Conservation (phyloP, 139 green algal genomes). For the Edaphochlamys debaryana region DNA sequence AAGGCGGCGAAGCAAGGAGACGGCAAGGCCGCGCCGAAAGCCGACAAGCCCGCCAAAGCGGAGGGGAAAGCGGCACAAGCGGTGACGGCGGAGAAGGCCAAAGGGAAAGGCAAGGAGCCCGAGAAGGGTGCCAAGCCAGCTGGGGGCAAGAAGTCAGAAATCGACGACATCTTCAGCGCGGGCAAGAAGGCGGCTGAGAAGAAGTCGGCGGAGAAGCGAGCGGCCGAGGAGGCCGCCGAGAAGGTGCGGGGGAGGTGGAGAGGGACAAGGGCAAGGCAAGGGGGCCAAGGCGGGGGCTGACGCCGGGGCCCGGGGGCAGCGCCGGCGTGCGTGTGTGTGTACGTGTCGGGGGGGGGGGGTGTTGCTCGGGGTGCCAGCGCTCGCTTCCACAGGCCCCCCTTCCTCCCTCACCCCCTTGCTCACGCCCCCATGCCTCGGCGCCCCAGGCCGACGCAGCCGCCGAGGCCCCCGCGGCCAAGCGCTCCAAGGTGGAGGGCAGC, state of each 20-base stretch:
- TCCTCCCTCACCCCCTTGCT: no score
- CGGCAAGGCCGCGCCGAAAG: no score
- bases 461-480: neutral
- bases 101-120: neutral
- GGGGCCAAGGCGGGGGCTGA: no score
- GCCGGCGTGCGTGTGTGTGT: no score
- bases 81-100: neutral
- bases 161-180: slow-evolving; percentile 70
- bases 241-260: neutral
- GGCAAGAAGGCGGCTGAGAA: slow-evolving; percentile 46
- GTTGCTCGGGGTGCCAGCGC: no score
- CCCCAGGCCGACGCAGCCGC: no score
- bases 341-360: no score
- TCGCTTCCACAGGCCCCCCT: no score
- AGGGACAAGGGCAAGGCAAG: neutral
- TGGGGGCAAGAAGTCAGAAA: slow-evolving; percentile 53
- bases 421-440: no score
- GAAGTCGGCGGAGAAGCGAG: neutral
- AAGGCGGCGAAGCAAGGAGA: no score
- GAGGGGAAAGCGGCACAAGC: neutral
- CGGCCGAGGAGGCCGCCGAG: neutral
- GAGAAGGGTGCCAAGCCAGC: slow-evolving; percentile 4
- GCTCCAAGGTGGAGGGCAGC: slow-evolving; percentile 58
- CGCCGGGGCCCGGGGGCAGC: no score
- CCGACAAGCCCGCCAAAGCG: no score